Evolutionary conservation across 1,284 basidiomycete species (phyloP), one percentile per base, ranked within the genome.

Genomic region (Cutaneotrichosporon sp.): DNA sequence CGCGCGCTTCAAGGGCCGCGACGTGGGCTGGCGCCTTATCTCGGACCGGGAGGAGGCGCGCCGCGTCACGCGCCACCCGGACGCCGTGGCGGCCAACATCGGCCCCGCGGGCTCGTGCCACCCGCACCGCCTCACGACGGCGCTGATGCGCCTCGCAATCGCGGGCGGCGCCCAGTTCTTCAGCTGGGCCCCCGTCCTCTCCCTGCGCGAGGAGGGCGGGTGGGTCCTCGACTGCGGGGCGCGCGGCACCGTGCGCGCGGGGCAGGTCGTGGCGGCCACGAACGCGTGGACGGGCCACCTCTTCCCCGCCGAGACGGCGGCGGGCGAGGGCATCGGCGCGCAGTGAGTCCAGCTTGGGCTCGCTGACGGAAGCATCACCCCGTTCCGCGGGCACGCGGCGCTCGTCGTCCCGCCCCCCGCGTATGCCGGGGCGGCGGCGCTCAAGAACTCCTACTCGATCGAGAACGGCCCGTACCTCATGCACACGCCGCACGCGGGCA

Each of bases 231-330:
- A 71, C 43, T 67, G 64, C 7, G 60, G 60, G 2, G 58, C 55
- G 0, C 60, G 67, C 14, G 73, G 75, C 3, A 54, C n/a, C 3
- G 43, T 77, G 29, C 58, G 33, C 5, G 69, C 74, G 2, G 47
- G 46, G 34, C 54, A 70, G 29, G 70, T 77, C 14, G 57, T 75
- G 8, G 25, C 73, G 25, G 71, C 68, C 25, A 70, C 74, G 3
- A 73, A 74, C 51, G 75, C 67, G 1, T 72, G 74, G 60, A 77
- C 74, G 3, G 54, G 56, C 4, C 66, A 73, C 54, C 63, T 77
- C 11, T 69, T 75, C 62, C 59, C 65, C 8, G 62, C 57, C 38
- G 58, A 47, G 22, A 16, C 49, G 36, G 25, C 49, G 16, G 20
- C 22, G 4, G 27, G 27, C 14, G 20, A 11, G 4, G 50, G 50